Evolutionary conservation across 257 asterid genomes (phyloP).

Genomic region (Solanum acaule): DNA sequence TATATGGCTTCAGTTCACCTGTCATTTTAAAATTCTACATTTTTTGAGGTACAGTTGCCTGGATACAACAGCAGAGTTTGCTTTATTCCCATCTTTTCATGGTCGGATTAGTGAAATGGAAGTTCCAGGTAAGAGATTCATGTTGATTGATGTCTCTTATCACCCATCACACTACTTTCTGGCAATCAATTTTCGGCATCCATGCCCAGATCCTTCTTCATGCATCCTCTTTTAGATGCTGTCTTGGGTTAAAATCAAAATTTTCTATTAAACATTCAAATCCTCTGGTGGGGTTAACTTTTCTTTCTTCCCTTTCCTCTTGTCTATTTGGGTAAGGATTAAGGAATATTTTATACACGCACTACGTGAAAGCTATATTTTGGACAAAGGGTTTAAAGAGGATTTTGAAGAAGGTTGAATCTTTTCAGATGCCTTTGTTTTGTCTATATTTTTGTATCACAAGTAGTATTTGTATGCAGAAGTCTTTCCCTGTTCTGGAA

Average conservation of each 20-base stretch:
- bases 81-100: constrained; percentile 55
- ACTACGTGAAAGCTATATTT: neutral
- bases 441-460: neutral
- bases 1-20: too few species aligned
- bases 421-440: neutral
- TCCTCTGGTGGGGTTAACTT: neutral
- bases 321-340: neutral
- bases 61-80: constrained; percentile 78
- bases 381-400: neutral
- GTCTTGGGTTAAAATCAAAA: neutral
- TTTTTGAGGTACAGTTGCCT: constrained; percentile 51
- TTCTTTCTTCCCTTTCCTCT: neutral
- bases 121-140: constrained; percentile 47
- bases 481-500: neutral
- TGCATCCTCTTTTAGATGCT: neutral
- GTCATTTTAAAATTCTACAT: too few species aligned
- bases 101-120: constrained; percentile 58
- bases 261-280: neutral
- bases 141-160: neutral
- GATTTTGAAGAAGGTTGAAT: neutral
- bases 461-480: neutral
- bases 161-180: too few species aligned
- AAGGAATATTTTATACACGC: neutral
- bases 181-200: too few species aligned
- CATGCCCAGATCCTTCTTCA: neutral